Conservation (phyloP, 2,329 filamentous ascomycete species). For the Emmonsiellopsis sp. region DNA sequence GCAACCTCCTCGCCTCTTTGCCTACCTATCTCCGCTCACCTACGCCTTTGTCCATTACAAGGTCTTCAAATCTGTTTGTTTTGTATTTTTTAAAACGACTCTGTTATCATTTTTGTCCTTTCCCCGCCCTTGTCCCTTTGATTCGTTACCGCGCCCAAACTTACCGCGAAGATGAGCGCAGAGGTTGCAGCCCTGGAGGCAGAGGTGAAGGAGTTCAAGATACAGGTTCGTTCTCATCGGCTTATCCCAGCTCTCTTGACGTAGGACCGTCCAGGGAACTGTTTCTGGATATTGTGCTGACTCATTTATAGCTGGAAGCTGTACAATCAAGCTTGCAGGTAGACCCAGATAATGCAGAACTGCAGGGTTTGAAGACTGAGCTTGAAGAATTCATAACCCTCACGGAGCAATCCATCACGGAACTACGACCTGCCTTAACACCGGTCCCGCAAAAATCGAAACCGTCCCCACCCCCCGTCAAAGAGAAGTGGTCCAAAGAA, state of each 20-base stretch:
- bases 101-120: neutral
- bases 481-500: constrained; percentile 70
- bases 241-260: neutral
- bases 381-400: constrained; percentile 73
- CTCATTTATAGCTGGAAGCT: constrained; percentile 57
- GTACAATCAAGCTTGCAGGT: constrained; percentile 67
- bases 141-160: too few species aligned
- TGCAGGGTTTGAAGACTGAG: constrained; percentile 68
- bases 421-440: constrained; percentile 57
- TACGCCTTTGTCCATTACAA: too few species aligned
- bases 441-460: constrained; percentile 32
- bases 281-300: neutral
- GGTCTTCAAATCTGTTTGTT: neutral
- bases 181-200: constrained; percentile 37
- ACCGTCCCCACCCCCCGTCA: constrained; percentile 44
- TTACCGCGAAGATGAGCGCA: constrained; percentile 26
- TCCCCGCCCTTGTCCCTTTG: neutral
- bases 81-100: neutral
- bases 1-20: too few species aligned
- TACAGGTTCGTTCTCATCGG: constrained; percentile 38
- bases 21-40: too few species aligned
- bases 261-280: neutral
- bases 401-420: constrained; percentile 70
- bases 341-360: constrained; percentile 71
- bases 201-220: constrained; percentile 51